Evolutionary conservation across 2,329 filamentous ascomycete genomes (phyloP).

Genomic region (Diaporthe amygdali): DNA sequence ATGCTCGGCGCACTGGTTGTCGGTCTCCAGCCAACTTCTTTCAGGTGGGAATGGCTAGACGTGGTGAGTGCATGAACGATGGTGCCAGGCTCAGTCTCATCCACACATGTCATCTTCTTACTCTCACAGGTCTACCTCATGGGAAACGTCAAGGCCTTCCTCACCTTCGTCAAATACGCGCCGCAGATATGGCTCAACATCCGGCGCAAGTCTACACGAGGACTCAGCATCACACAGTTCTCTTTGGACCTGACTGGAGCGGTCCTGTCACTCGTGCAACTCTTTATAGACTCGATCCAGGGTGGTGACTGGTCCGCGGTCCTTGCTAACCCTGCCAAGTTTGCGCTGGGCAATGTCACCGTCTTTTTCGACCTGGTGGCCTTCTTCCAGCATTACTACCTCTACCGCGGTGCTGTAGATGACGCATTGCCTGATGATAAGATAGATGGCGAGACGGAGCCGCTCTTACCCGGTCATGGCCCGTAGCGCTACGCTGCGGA

Average conservation of each 20-base stretch:
- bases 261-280: slow-evolving; percentile 9
- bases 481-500: not conserved
- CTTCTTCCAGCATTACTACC: slow-evolving; percentile 17
- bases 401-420: slow-evolving; percentile 18
- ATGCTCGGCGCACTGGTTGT: slow-evolving; percentile 9
- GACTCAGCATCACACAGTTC: slow-evolving; percentile 17
- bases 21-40: not conserved
- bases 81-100: not conserved
- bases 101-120: not conserved
- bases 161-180: slow-evolving; percentile 23
- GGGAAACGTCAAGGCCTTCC: slow-evolving; percentile 20
- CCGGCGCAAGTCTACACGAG: slow-evolving; percentile 16
- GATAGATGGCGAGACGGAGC: slow-evolving; percentile 1
- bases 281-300: slow-evolving; percentile 7
- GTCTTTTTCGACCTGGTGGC: slow-evolving; percentile 18
- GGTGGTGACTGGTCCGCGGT: slow-evolving; percentile 13
- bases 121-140: slow-evolving; percentile 19
- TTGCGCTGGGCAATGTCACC: slow-evolving; percentile 21
- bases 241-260: not conserved
- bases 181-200: slow-evolving; percentile 22
- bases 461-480: not conserved
- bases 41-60: slow-evolving; percentile 15
- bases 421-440: slow-evolving; percentile 7
- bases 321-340: slow-evolving; percentile 22
- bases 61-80: not conserved